Evolutionary conservation across 2,329 filamentous ascomycete genomes (phyloP).

Genomic region (Aspergillus aculeatinus): DNA sequence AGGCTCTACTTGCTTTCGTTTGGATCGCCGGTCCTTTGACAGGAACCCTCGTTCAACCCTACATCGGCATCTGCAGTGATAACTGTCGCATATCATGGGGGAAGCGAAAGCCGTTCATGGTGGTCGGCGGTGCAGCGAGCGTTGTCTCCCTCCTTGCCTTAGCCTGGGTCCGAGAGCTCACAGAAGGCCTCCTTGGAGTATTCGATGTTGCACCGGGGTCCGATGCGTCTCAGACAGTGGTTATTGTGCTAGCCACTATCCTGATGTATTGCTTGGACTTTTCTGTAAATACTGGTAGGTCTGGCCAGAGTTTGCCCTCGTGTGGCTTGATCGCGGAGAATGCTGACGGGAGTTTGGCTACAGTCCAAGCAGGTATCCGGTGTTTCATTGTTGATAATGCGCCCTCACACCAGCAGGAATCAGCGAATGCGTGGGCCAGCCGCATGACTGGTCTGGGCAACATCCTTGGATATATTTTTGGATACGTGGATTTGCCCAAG

Average conservation of each 20-base stretch:
- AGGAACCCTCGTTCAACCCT: slow-evolving; percentile 76
- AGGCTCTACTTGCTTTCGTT: slow-evolving; percentile 77
- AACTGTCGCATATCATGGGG: slow-evolving; percentile 73
- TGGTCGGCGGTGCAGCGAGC: slow-evolving; percentile 67
- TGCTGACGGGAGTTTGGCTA: background rate
- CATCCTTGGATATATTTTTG: slow-evolving; percentile 84
- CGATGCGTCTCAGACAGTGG: slow-evolving; percentile 59
- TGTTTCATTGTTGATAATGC: slow-evolving; percentile 93
- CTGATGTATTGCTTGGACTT: slow-evolving; percentile 92
- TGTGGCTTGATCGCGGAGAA: background rate
- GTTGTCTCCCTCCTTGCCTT: slow-evolving; percentile 67
- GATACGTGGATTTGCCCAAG: slow-evolving; percentile 75
- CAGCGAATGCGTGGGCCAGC: slow-evolving; percentile 91
- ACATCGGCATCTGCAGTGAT: slow-evolving; percentile 78
- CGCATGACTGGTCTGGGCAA: slow-evolving; percentile 84
- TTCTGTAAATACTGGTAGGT: slow-evolving; percentile 80
- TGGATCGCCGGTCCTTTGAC: slow-evolving; percentile 82
- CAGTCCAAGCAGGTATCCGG: slow-evolving; percentile 84
- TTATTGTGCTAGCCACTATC: slow-evolving; percentile 77
- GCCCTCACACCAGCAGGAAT: slow-evolving; percentile 88
- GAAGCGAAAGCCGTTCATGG: slow-evolving; percentile 78
- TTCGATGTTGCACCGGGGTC: slow-evolving; percentile 71
- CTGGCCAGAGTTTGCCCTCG: background rate
- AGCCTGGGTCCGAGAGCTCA: slow-evolving; percentile 71
- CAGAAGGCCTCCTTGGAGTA: slow-evolving; percentile 64